These are phyloP conservation scores for Trypanosoma vivax DNA, from an alignment of 208 protist genomes.

Conservation along the genomic window DNA sequence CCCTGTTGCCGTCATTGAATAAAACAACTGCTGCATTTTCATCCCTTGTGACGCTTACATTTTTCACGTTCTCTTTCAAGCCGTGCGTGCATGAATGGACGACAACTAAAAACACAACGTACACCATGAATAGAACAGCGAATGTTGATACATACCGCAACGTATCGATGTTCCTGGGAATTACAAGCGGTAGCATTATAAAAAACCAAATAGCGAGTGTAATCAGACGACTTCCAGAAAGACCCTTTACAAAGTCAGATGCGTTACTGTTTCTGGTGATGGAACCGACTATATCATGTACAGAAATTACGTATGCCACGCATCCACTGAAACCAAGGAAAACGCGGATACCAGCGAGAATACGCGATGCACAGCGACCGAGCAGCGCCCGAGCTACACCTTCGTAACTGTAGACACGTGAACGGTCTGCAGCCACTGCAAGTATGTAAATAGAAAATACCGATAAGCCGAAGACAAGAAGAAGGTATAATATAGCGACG, in stretches of 20 bases:
- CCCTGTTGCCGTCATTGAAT: conserved; percentile 10
- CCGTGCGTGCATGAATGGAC: conserved; percentile 42
- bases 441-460: conserved; percentile 60
- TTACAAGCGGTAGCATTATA: conserved; percentile 55
- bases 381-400: conserved; percentile 31
- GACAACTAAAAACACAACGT: conserved; percentile 46
- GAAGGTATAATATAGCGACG: conserved; percentile 36
- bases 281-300: conserved; percentile 35
- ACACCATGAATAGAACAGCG: conserved; percentile 43
- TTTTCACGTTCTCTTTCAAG: conserved; percentile 3
- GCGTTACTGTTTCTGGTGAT: conserved; percentile 19
- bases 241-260: conserved; percentile 15
- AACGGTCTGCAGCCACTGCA: conserved; percentile 26
- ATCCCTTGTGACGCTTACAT: not conserved
- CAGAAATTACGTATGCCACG: conserved; percentile 52
- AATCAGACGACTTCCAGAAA: conserved; percentile 35
- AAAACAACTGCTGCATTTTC: conserved; percentile 2
- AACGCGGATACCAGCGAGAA: conserved; percentile 24
- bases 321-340: conserved; percentile 36
- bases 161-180: conserved; percentile 53
- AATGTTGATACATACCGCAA: conserved; percentile 52
- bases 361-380: conserved; percentile 22
- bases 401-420: conserved; percentile 33
- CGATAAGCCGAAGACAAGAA: conserved; percentile 26
- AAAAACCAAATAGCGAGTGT: conserved; percentile 40